A percentile compares a stretch with the other conserved stretches of the same genome.
Evolutionary conservation across 331 rosid species (phyloP).

Genomic region (Prunus yedoensis): DNA sequence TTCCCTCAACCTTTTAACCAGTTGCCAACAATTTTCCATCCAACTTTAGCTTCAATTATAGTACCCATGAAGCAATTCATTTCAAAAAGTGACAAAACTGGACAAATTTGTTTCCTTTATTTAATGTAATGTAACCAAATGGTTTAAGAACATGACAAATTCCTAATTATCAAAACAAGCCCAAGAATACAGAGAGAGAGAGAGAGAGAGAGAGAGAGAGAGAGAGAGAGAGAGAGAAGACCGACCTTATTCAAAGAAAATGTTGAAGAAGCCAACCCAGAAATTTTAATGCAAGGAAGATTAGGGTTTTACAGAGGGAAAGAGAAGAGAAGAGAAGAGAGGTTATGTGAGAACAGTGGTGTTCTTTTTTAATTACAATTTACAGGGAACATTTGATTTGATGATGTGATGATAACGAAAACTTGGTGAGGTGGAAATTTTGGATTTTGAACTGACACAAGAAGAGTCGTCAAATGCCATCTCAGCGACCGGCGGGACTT

Average conservation of each 20-base stretch:
- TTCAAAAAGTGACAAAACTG: not conserved
- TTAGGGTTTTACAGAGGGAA: constrained; percentile 22
- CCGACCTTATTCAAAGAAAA: constrained; percentile 9
- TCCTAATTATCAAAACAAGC: not conserved
- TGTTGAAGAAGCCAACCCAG: not conserved
- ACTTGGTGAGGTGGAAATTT: not conserved
- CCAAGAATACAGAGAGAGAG: not conserved
- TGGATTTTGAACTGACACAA: not conserved
- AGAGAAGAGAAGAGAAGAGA: not conserved
- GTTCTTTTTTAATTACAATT: not conserved
- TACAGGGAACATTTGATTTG: not conserved
- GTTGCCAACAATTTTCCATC: not conserved
- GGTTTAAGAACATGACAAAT: not conserved
- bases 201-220: constrained; percentile 12
- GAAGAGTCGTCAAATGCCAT: constrained; percentile 1
- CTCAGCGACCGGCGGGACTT: not conserved
- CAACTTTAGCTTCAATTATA: not conserved
- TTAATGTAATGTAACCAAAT: not conserved
- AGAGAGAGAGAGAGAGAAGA: not conserved
- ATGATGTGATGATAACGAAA: not conserved
- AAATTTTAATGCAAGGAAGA: not conserved
- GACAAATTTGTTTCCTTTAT: not conserved
- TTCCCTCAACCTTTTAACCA: not conserved
- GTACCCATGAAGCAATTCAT: not conserved
- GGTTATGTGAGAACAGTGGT: not conserved